A percentile compares a stretch with the other conserved stretches of the same genome.
These are phyloP conservation scores for Paramicrosporidium saccamoebae DNA, from an alignment of 371 early-diverging fungal species.

Conservation along the genomic window DNA sequence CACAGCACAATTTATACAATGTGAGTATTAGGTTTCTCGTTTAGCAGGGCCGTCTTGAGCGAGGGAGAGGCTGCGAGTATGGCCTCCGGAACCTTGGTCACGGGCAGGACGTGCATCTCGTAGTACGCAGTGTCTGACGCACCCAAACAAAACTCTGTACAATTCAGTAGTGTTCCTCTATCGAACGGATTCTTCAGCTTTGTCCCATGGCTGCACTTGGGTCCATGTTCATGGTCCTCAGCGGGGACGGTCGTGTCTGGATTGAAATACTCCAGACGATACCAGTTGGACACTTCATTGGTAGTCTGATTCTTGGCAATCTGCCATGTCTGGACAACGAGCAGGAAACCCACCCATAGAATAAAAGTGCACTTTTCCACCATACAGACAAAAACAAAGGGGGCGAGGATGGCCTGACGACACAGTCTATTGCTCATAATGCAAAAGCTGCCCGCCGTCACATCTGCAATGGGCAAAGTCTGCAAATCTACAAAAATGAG, in stretches of 20 bases:
- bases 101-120: too few relatives aligned
- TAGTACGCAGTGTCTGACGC: too few relatives aligned
- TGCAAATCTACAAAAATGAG: slow-evolving; percentile 8
- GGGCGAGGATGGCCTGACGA: too few relatives aligned
- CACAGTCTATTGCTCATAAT: slow-evolving; percentile 29
- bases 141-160: slow-evolving; percentile 52
- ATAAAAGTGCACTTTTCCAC: slow-evolving; percentile 21
- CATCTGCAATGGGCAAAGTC: slow-evolving; percentile 20
- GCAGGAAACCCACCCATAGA: slow-evolving; percentile 45
- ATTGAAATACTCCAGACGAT: too few relatives aligned
- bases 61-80: too few relatives aligned
- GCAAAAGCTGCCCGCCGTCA: slow-evolving; percentile 18
- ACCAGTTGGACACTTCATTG: slow-evolving; percentile 45
- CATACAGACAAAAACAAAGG: slow-evolving; percentile 27
- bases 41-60: too few relatives aligned
- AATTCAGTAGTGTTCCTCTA: slow-evolving; percentile 26
- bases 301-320: slow-evolving; percentile 44
- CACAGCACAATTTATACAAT: too few relatives aligned
- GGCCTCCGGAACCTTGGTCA: too few relatives aligned
- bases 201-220: slow-evolving; percentile 6
- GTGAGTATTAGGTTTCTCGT: too few relatives aligned
- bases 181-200: slow-evolving; percentile 36
- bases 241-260: too few relatives aligned
- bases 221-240: slow-evolving; percentile 7
- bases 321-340: slow-evolving; percentile 36